Evolutionary conservation across 768 basidiomycete genomes (phyloP), one percentile per base, ranked within the genome.

Genomic region (Filobasidium floriforme): DNA sequence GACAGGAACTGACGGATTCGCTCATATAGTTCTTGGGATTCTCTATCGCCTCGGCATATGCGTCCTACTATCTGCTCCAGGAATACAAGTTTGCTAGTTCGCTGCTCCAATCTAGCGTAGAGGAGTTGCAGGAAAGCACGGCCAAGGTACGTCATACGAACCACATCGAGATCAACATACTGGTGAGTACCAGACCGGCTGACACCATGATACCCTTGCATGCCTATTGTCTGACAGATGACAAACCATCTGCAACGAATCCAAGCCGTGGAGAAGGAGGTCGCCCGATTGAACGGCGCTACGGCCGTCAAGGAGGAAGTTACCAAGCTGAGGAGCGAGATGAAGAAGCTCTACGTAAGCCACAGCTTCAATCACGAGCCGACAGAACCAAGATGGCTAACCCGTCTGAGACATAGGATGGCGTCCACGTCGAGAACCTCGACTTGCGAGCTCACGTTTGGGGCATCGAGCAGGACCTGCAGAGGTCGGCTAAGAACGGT

Each of bases 51-150:
- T 90, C 91, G 0, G 87, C 89, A 0, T 85, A 87, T 72, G 89
- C 90, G 49, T 87, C 90, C 29, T 94, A 92, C 77, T 86, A 89
- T 76, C 82, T 96, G 22, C 80, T 93, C 57, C 90, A 94, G 69
- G 92, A 94, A 80, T 92, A 92, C 79, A 89, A 90, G 78, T 81
- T 83, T 51, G 91, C 92, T 37, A 91, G 90, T 3, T 87, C 88
- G n/a, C 84, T 89, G 32, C 80, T 96, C 60, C 88, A 92, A 78
- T 85, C 87, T 24, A 92, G 90, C 75, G 89, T 94, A 18, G 87
- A 90, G 71, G 89, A 92, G 71, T 80, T 96, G 64, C 88, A 90
- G 77, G 80, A 83, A 29, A 91, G 87, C 73, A 92, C 91, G 0
- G 85, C 87, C 72, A 88, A 90, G 84, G 91, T 87, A 65, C 15